A percentile compares a stretch with the other conserved stretches of the same genome.
Evolutionary conservation across 306 rosid species (phyloP).

Genomic region (Fragaria nilgerrensis): DNA sequence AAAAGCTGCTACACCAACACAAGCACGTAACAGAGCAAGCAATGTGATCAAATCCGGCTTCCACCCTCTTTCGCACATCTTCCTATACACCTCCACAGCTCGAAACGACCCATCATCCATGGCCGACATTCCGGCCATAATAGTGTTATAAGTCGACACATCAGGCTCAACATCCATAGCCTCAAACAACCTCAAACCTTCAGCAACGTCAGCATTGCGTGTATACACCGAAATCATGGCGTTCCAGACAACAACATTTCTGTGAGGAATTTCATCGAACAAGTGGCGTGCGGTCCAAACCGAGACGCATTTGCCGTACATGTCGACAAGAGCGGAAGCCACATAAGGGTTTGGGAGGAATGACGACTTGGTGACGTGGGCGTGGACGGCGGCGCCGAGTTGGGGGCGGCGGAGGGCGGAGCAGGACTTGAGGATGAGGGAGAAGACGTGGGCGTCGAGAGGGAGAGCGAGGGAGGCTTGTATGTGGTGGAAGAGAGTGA

Average conservation of each 20-base stretch:
- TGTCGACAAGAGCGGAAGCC: slow-evolving; percentile 47
- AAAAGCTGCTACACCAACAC: slow-evolving; percentile 47
- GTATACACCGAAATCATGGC: slow-evolving; percentile 54
- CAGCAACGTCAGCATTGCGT: slow-evolving; percentile 23
- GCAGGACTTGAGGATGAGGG: slow-evolving; percentile 77
- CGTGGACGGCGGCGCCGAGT: slow-evolving; percentile 64
- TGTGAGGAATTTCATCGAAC: slow-evolving; percentile 59
- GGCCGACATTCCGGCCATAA: slow-evolving; percentile 48
- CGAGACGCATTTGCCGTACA: slow-evolving; percentile 61
- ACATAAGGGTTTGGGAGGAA: slow-evolving; percentile 52
- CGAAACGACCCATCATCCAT: slow-evolving; percentile 35
- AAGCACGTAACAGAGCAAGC: slow-evolving; percentile 60
- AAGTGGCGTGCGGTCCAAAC: slow-evolving; percentile 42
- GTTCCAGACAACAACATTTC: slow-evolving; percentile 66
- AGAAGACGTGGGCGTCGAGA: slow-evolving; percentile 77
- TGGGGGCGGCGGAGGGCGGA: slow-evolving; percentile 43
- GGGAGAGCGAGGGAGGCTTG: slow-evolving; percentile 45
- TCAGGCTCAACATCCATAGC: slow-evolving; percentile 50
- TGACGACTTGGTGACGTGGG: slow-evolving; percentile 53
- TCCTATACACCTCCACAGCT: slow-evolving; percentile 50
- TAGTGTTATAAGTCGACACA: slow-evolving; percentile 54
- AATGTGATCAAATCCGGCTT: slow-evolving; percentile 58
- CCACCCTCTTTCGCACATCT: slow-evolving; percentile 36
- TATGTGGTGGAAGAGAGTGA: slow-evolving; percentile 58
- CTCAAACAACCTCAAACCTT: slow-evolving; percentile 46